Percentiles rank a stretch among this genome's conserved stretches.
Evolutionary conservation across 352 stramenopile species (phyloP).

Genomic region (Pythium brachiatum): DNA sequence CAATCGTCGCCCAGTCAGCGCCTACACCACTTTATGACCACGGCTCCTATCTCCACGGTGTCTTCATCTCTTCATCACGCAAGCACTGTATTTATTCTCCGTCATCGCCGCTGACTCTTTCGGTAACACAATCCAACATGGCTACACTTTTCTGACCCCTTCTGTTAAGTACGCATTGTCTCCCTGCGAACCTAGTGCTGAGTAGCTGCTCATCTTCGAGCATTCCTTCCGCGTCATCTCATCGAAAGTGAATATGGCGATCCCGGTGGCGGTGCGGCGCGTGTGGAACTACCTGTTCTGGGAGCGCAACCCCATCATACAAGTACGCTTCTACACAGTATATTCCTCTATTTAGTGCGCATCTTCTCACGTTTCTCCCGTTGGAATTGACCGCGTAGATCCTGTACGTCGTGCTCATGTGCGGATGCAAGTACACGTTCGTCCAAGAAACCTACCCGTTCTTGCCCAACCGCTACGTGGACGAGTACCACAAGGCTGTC

Average conservation of each 20-base stretch:
- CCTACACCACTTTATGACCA: background rate
- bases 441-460: conserved; percentile 56
- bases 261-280: conserved; percentile 30
- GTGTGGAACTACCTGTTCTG: conserved; percentile 60
- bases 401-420: conserved; percentile 77
- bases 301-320: conserved; percentile 65
- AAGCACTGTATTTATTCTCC: conserved; percentile 3
- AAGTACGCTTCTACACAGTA: conserved; percentile 29
- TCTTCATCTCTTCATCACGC: too few relatives aligned
- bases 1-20: background rate
- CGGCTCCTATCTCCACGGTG: background rate
- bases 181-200: conserved; percentile 10
- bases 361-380: background rate
- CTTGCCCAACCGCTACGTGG: conserved; percentile 64
- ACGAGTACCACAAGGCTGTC: conserved; percentile 64
- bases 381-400: conserved; percentile 33
- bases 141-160: conserved; percentile 6
- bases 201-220: background rate
- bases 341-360: background rate
- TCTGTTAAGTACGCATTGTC: conserved; percentile 9
- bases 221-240: conserved; percentile 7
- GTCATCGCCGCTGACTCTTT: background rate
- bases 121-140: background rate
- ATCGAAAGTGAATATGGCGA: background rate
- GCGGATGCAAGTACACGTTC: conserved; percentile 65